Conservation (phyloP, 352 stramenopile genomes). For the Globisporangium cystogenes region DNA sequence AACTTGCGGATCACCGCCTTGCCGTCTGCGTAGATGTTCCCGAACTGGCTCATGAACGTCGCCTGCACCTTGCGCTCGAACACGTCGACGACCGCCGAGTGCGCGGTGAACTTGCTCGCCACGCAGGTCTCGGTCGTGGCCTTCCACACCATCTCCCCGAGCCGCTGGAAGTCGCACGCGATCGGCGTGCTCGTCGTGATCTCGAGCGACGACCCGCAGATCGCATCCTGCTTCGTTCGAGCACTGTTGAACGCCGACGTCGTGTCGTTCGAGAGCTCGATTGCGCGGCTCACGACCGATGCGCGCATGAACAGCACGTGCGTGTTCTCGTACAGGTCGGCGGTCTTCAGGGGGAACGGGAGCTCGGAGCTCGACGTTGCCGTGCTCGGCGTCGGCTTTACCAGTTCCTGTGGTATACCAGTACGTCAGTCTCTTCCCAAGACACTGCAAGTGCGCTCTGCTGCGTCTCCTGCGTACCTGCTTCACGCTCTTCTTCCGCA, state of each 20-base stretch:
- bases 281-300: background rate
- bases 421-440: too few relatives aligned
- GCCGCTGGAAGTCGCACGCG: background rate
- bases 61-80: background rate
- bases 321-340: background rate
- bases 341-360: background rate
- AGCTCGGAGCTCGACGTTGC: background rate
- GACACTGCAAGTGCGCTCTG: too few relatives aligned
- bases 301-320: background rate
- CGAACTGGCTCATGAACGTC: background rate
- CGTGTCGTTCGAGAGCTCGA: background rate
- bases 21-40: background rate
- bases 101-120: background rate
- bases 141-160: constrained; percentile 2
- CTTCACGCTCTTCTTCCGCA: constrained; percentile 16
- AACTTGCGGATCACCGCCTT: constrained; percentile 1
- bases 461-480: too few relatives aligned
- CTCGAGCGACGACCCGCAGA: background rate
- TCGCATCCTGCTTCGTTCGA: background rate
- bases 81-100: too few relatives aligned
- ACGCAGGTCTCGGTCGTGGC: background rate
- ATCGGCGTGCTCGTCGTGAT: constrained; percentile 8
- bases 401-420: background rate
- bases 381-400: background rate
- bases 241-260: background rate